A percentile compares a stretch with the other conserved stretches of the same genome.
These are phyloP conservation scores for Pyricularia grisea DNA, from an alignment of 2,329 filamentous ascomycete species.

Conservation along the genomic window DNA sequence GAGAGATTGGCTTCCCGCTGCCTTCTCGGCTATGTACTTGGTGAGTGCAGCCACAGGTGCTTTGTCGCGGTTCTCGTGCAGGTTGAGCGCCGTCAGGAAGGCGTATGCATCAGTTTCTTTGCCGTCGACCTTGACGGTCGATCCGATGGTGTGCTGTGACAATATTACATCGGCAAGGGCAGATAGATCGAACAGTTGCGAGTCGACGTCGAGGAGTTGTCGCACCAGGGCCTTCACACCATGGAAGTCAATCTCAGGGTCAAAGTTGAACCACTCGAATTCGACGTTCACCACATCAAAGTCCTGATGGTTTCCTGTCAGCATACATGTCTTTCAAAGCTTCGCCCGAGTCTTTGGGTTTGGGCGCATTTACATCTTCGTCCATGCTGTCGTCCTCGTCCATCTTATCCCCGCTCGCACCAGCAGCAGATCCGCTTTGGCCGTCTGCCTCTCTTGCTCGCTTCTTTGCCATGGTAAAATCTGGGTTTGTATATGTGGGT, in stretches of 20 bases:
- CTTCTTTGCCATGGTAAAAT: constrained; percentile 23
- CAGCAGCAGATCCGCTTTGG: constrained; percentile 11
- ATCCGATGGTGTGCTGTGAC: constrained; percentile 78
- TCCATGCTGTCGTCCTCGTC: constrained; percentile 40
- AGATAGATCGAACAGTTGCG: constrained; percentile 77
- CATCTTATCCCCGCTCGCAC: constrained; percentile 20
- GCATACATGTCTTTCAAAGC: constrained; percentile 5
- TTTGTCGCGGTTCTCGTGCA: constrained; percentile 68
- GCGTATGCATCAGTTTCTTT: constrained; percentile 89
- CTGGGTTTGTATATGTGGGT: not conserved
- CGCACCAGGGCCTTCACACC: constrained; percentile 83
- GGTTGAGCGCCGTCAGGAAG: constrained; percentile 80
- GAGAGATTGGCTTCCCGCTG: constrained; percentile 39
- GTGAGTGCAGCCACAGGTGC: constrained; percentile 61
- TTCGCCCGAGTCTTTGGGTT: not conserved
- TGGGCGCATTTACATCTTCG: constrained; percentile 32
- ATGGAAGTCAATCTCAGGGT: constrained; percentile 84
- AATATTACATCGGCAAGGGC: constrained; percentile 75
- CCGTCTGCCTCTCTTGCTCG: constrained; percentile 24
- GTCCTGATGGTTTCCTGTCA: constrained; percentile 31
- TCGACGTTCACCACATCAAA: constrained; percentile 90
- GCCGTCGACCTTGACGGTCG: constrained; percentile 94
- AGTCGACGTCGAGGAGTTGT: constrained; percentile 86
- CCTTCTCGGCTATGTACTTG: constrained; percentile 57
- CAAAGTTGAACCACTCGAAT: constrained; percentile 98